phyloP scores from a whole-genome alignment of 257 asterid genomes.

The Nicotiana obtusifolia region DNA sequence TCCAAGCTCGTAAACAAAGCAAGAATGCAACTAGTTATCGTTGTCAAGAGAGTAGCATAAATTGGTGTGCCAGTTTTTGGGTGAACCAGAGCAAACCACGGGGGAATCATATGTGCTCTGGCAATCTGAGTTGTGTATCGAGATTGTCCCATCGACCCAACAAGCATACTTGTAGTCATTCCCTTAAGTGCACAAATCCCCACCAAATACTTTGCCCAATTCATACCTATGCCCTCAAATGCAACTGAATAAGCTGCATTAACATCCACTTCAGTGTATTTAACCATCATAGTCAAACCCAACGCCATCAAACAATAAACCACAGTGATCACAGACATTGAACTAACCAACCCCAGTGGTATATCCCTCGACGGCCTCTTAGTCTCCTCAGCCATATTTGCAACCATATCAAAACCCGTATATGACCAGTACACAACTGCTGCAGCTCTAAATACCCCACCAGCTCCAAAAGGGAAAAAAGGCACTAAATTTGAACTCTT shows the following conservation, averaged over 20 bases:
- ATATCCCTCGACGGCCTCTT: slow-evolving; percentile 80
- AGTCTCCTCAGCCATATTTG: slow-evolving; percentile 96
- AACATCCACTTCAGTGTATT: slow-evolving; percentile 63
- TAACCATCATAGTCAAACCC: slow-evolving; percentile 67
- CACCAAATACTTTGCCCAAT: slow-evolving; percentile 88
- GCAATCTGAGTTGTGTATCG: slow-evolving; percentile 98
- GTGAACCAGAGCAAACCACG: slow-evolving; percentile 77
- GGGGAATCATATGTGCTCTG: slow-evolving; percentile 87
- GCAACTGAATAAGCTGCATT: slow-evolving; percentile 82
- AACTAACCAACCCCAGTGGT: slow-evolving; percentile 77
- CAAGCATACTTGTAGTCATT: slow-evolving; percentile 91
- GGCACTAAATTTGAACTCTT: slow-evolving; percentile 57
- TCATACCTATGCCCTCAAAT: slow-evolving; percentile 60
- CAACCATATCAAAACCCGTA: slow-evolving; percentile 92
- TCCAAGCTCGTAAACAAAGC: slow-evolving; percentile 85
- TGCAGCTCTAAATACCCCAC: slow-evolving; percentile 75
- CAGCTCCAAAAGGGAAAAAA: slow-evolving; percentile 65
- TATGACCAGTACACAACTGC: slow-evolving; percentile 96
- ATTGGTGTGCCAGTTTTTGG: slow-evolving; percentile 84
- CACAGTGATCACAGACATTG: slow-evolving; percentile 74
- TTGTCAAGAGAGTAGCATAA: slow-evolving; percentile 70
- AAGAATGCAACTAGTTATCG: slow-evolving; percentile 63
- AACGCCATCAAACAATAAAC: slow-evolving; percentile 82
- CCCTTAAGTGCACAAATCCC: slow-evolving; percentile 81
- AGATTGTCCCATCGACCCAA: slow-evolving; percentile 95